Base-by-base conservation (phyloP, 257 asterid species). In the Petunia secreta region DNA sequence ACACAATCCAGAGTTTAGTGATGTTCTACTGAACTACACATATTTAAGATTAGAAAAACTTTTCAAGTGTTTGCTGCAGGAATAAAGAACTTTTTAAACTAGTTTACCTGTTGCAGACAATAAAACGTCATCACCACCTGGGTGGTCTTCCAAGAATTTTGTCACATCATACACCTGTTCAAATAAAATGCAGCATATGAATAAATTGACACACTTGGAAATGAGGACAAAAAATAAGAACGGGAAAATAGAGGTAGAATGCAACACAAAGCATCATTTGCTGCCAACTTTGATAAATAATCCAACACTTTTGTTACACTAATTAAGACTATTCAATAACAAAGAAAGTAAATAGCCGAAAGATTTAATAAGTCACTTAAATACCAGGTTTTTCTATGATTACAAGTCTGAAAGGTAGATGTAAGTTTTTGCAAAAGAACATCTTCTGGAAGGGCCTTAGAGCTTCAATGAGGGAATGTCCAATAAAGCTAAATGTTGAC, bases 51-150 rank as follows among this genome's bases (percentile, higher is more conserved):
- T 25, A 16, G 48, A 2, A 57, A 53, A 5, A 25, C 36, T 63
- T 1, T 2, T 34, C 5, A 3, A 5, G 73, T 38, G 62, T 8
- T 46, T 36, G 1, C 34, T 1, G 25, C 5, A 0, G 36, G 59
- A 69, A 25, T 25, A 25, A 25, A 46, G 5, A 48, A 71, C 25
- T 8, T 0, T 5, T 78, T 15, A 11, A 4, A 64, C 36, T 36
- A 40, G 36, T 50, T 40, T 81, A 92, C 97, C 97, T 74, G 97
- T 90, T 79, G 96, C 89, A 54, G 94, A 87, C 86, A 93, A 65
- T 83, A 94, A 82, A 71, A 94, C 98, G 60, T 94, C 98, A 36
- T 91, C 98, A 5, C 98, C 98, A 36, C 98, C 98, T 0, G 98
- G 98, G 85, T 93, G 98, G 83, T 93, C 97, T 34, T 93, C 97